These are phyloP conservation scores for Solanum medicagineum DNA, from an alignment of 257 asterid genomes.

Conservation along the genomic window DNA sequence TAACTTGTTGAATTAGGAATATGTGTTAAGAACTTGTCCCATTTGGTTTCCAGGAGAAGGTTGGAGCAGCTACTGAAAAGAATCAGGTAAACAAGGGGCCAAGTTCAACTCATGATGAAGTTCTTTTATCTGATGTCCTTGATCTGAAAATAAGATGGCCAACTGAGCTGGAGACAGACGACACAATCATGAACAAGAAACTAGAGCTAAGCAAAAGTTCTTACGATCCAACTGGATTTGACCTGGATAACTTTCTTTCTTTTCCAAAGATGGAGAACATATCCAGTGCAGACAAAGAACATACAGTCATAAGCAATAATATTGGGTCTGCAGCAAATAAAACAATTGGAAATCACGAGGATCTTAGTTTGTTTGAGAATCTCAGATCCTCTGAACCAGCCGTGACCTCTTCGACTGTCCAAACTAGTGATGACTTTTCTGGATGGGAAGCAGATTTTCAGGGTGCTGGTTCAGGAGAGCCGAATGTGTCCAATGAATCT, in stretches of 20 bases:
- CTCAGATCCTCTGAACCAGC: conserved; percentile 30
- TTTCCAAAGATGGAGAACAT: conserved; percentile 15
- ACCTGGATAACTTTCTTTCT: conserved; percentile 50
- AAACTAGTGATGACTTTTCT: conserved; percentile 24
- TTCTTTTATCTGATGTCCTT: conserved; percentile 50
- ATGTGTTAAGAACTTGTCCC: background rate
- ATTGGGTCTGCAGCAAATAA: conserved; percentile 10
- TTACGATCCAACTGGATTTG: conserved; percentile 32
- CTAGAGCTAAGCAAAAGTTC: conserved; percentile 25
- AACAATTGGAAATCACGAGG: conserved; percentile 25
- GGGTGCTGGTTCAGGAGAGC: conserved; percentile 30
- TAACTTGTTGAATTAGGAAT: background rate
- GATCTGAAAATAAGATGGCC: conserved; percentile 47
- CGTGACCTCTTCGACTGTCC: conserved; percentile 15
- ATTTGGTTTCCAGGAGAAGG: conserved; percentile 58
- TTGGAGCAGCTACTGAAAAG: conserved; percentile 25
- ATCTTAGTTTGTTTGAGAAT: conserved; percentile 39
- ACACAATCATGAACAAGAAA: conserved; percentile 15
- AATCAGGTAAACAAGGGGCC: conserved; percentile 34
- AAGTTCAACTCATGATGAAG: conserved; percentile 24
- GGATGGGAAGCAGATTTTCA: conserved; percentile 88
- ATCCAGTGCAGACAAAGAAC: conserved; percentile 20
- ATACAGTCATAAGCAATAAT: conserved; percentile 5
- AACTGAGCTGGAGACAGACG: conserved; percentile 25
- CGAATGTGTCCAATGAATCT: conserved; percentile 17